Evolutionary conservation across 2,329 filamentous ascomycete genomes (phyloP).

Genomic region (Talaromyces sp.): DNA sequence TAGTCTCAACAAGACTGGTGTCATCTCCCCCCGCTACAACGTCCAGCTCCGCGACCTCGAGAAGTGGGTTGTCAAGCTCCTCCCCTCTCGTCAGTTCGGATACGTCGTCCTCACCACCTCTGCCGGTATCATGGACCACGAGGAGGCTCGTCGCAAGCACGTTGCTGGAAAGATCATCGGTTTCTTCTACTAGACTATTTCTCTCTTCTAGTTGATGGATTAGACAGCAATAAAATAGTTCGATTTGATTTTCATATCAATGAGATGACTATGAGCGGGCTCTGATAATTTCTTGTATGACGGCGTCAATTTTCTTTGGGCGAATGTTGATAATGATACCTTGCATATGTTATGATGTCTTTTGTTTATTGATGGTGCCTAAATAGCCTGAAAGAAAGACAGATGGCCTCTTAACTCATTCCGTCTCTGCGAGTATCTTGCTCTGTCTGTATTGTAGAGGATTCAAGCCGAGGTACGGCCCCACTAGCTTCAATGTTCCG

Average conservation of each 20-base stretch:
- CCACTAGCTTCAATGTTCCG: not conserved
- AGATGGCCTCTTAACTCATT: constrained; percentile 8
- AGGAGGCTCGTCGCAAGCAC: constrained; percentile 98
- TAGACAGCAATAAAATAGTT: constrained; percentile 27
- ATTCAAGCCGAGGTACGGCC: not conserved
- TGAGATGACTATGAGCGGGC: constrained; percentile 23
- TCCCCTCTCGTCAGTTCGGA: constrained; percentile 99
- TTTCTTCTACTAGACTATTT: constrained; percentile 84
- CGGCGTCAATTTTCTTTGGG: constrained; percentile 24
- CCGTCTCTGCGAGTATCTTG: not conserved
- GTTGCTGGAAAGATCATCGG: constrained; percentile 98
- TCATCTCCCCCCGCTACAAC: constrained; percentile 99
- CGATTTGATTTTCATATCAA: constrained; percentile 28
- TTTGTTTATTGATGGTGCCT: constrained; percentile 22
- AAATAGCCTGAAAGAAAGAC: constrained; percentile 28
- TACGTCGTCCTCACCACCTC: constrained; percentile 99
- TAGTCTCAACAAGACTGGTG: constrained; percentile 94
- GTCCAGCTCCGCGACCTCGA: constrained; percentile 95
- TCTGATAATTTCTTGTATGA: constrained; percentile 25
- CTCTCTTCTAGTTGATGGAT: not conserved
- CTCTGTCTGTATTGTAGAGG: no score
- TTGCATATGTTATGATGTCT: constrained; percentile 20
- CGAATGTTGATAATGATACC: constrained; percentile 27
- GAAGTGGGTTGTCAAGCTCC: constrained; percentile 99
- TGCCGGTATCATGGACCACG: constrained; percentile 99